Evolutionary conservation across 2,329 filamentous ascomycete species (phyloP).

Genomic region (Claviceps spartinae): DNA sequence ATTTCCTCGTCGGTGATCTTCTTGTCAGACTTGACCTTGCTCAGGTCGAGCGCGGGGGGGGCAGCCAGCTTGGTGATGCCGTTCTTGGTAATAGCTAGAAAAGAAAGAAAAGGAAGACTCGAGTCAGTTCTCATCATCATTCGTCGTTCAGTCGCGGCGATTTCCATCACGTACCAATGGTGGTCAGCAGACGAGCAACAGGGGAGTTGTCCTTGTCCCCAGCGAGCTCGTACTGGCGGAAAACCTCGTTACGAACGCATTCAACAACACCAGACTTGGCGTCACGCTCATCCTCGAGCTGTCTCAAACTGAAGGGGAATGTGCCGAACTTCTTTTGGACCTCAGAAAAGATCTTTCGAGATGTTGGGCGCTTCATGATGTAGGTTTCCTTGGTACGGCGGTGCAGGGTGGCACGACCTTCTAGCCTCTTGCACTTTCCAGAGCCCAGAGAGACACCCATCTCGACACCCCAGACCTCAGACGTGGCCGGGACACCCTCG

Average conservation of each 20-base stretch:
- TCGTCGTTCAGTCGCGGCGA: background rate
- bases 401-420: conserved; percentile 82
- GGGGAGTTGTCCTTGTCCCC: conserved; percentile 82
- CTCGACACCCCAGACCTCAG: conserved; percentile 97
- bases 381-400: conserved; percentile 87
- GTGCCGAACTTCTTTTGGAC: conserved; percentile 94
- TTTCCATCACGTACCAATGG: conserved; percentile 58
- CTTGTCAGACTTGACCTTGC: conserved; percentile 86
- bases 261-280: conserved; percentile 94
- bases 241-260: conserved; percentile 82
- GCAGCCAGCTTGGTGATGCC: conserved; percentile 76
- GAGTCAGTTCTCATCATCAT: conserved; percentile 21
- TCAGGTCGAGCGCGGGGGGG: conserved; percentile 61
- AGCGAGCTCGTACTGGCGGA: conserved; percentile 91
- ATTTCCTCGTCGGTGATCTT: conserved; percentile 96
- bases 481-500: conserved; percentile 75
- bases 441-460: conserved; percentile 80
- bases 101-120: background rate
- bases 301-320: conserved; percentile 95
- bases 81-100: conserved; percentile 80
- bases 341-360: conserved; percentile 83
- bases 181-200: conserved; percentile 79
- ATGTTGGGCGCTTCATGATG: conserved; percentile 84
- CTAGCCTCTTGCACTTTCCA: conserved; percentile 88
- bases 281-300: conserved; percentile 90